Base-by-base conservation (phyloP, 495 filamentous ascomycete species). In the Lophiostoma macrostomum region DNA sequence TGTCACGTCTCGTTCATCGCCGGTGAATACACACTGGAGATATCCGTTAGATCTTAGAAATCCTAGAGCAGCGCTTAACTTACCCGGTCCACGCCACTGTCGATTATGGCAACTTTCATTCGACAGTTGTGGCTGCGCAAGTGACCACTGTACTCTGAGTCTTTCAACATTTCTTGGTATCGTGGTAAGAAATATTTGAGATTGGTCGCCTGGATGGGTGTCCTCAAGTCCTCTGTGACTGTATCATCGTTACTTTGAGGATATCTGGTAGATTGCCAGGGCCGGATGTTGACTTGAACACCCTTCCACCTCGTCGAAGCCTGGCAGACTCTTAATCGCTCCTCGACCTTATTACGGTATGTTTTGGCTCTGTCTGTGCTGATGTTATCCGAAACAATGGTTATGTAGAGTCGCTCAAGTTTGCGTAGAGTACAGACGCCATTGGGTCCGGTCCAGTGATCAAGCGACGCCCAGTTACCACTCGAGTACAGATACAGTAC, bases 41-140 rank as follows among this genome's bases (percentile, higher is more conserved):
- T 20, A 24, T 20, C 24, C 3, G 4, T 41, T 19, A 41, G 38
- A 5, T 3, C 19, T 24, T 10, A 32, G 7, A 32, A 7, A 32
- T n/a, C 5, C 13, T 20, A 18, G 16, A 20, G 38, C 3, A 22
- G 13, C 5, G 13, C 38, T 41, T 3, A 5, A 36, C 38, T 41
- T 20, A 41, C 38, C 20, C 16, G 14, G n/a, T 41, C 38, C 5
- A 41, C 38, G 13, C 38, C 38, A 22, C 38, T 41, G 20, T 41
- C 38, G 19, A 41, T 41, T 20, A 41, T 13, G 5, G 38, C 38
- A 19, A 41, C 38, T 20, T 41, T 41, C 12, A 41, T 41, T 5
- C 38, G 38, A 20, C 38, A 41, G 13, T 41, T 14, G 5, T 41
- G 16, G 13, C 24, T 14, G 5, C 24, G 16, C 4, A 19, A 22